Evolutionary conservation across 257 asterid species (phyloP).

Genomic region (Eustoma russellianum): DNA sequence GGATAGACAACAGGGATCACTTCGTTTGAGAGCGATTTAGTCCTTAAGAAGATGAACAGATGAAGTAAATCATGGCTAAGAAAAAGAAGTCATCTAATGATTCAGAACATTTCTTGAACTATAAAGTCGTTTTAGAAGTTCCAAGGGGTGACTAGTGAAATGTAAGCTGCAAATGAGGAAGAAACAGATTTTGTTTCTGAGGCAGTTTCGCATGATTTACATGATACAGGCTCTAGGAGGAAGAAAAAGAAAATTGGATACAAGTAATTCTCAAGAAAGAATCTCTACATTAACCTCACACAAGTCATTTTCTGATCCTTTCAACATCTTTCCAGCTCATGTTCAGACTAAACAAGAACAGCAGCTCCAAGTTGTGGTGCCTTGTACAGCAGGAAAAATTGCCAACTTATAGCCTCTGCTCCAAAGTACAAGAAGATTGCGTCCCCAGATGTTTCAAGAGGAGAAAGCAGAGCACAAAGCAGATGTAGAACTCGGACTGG

Average conservation of each 20-base stretch:
- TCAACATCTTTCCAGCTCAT: conserved; percentile 13
- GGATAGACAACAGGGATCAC: too few species aligned
- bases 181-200: conserved; percentile 12
- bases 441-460: conserved; percentile 18
- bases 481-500: conserved; percentile 15
- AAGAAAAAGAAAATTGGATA: conserved; percentile 9
- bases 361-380: conserved; percentile 22
- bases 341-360: conserved; percentile 18
- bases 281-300: conserved; percentile 17
- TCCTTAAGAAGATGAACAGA: too few species aligned
- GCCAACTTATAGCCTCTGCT: conserved; percentile 20
- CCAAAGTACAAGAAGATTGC: conserved; percentile 12
- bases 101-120: too few species aligned
- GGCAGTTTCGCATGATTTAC: conserved; percentile 29
- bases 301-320: conserved; percentile 16
- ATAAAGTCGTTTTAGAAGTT: too few species aligned
- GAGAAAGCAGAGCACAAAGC: conserved; percentile 27
- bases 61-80: too few species aligned
- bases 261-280: conserved; percentile 21
- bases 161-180: conserved; percentile 4
- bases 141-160: neutral
- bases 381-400: conserved; percentile 24
- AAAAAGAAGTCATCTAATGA: too few species aligned
- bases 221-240: conserved; percentile 14
- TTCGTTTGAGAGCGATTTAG: too few species aligned